phyloP scores from a whole-genome alignment of 768 basidiomycete genomes.

The Serendipita indica region DNA sequence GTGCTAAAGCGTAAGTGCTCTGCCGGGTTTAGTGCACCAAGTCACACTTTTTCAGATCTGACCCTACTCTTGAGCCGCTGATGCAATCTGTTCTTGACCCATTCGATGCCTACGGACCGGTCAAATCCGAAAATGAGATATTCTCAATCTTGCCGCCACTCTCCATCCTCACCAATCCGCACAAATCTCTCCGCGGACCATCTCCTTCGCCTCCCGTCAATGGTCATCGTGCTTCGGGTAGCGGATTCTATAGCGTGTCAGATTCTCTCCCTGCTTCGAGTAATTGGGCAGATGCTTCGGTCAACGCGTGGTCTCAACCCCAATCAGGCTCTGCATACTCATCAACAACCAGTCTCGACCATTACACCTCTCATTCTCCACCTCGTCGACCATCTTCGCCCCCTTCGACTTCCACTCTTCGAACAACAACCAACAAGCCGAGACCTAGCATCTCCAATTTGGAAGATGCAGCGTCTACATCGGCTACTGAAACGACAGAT shows the following conservation, averaged over 20 bases:
- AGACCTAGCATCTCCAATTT: background rate
- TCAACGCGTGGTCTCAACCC: too few species aligned
- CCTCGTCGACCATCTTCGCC: background rate
- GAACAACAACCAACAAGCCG: background rate
- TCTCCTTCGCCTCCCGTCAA: conserved; percentile 17
- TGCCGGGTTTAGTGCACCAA: too few species aligned
- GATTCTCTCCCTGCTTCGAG: too few species aligned
- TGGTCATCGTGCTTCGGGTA: too few species aligned
- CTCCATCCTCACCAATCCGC: conserved; percentile 47
- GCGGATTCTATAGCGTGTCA: too few species aligned
- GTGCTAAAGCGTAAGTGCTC: conserved; percentile 64
- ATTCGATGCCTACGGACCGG: conserved; percentile 82
- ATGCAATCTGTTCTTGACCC: conserved; percentile 82
- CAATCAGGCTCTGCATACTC: background rate
- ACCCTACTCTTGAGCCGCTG: conserved; percentile 83
- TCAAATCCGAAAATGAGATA: conserved; percentile 77
- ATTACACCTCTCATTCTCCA: background rate
- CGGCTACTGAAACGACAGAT: background rate
- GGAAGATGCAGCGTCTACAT: background rate
- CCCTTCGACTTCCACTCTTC: background rate
- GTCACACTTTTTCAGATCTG: conserved; percentile 29
- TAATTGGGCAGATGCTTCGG: too few species aligned
- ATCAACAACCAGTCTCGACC: background rate
- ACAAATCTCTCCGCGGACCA: conserved; percentile 28
- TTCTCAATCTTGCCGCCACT: conserved; percentile 85